Evolutionary conservation across 2,329 filamentous ascomycete genomes (phyloP), one percentile per base, ranked within the genome.

Genomic region (Beauveria sp.): DNA sequence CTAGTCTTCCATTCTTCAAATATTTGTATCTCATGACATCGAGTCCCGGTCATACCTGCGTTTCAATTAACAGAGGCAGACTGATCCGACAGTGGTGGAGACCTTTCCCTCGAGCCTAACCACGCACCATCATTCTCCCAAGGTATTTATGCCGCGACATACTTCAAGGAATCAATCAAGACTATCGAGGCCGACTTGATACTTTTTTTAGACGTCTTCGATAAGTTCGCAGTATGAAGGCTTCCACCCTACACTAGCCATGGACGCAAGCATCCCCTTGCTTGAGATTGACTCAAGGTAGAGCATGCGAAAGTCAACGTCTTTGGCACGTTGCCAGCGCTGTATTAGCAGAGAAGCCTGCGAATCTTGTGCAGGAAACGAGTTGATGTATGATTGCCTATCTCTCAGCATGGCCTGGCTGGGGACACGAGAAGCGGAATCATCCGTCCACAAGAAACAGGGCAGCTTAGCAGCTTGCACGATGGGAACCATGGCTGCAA

Each of bases 161-260:
- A 38, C 34, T 38, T 38, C 34, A 38, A 38, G 14, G 1, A 6
- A 4, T 16, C 12, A 16, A 38, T 38, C 3, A 6, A 38, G 5
- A 16, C 34, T 16, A 16, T 16, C 12, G 6, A 38, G 14, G 34
- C 14, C 6, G 14, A 38, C 5, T 16, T 38, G 12, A 14, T 38
- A 2, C 5, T 14, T 2, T 16, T 16, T 38, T 38, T 20, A 56
- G 7, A 3, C 45, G 5, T 56, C 24, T 46, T 67, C 63, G 61
- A 46, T 46, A 42, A 60, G 40, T 12, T 45, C 34, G 47, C 34
- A 60, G 34, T 60, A 60, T 3, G 57, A 42, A 47, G 45, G 47
- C 57, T 60, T 60, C 57, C 46, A 52, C 24, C 16, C 38, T 53
- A 60, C 46, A 43, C 57, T 60, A 42, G 57, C 57, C 57, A 60